Base-by-base conservation (phyloP, 345 rosid genomes). In the Arabidopsis arenosa region DNA sequence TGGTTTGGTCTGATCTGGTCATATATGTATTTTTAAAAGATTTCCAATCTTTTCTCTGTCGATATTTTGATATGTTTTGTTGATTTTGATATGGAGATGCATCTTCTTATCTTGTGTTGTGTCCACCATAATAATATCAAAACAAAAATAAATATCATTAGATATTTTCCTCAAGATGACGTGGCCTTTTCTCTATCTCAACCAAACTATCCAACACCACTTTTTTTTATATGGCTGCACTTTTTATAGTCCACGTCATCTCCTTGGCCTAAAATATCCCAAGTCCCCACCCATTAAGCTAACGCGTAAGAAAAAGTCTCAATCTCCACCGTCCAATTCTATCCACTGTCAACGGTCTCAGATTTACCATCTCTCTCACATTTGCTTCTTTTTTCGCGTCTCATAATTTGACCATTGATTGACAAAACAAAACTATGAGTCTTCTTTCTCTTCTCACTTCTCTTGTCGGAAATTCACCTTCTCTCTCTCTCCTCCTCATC, bases 141-240 rank as follows among this genome's bases (percentile, higher is more conserved):
- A 36, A 48, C 14, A 35, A 41, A 28, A 45, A 30, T 8, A 73
- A 62, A 64, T 51, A 60, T 65, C 66, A 4, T 0, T 7, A 15
- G 80, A 77, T 65, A 58, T 74, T 76, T 57, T 73, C 63, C 5
- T 10, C 0, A 13, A 56, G 1, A 37, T 83, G 89, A 85, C 91
- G 91, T 89, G 93, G 93, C 84, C 54, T 66, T 55, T 61, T 83
- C 82, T 78, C 69, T 60, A 84, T 86, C 93, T 82, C 89, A 79
- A 75, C 83, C 76, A 80, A 87, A 83, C 76, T 75, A 86, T 89
- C 90, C 75, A 78, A 78, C 36, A 57, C 65, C 30, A 62, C 66
- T 45, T 40, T 72, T 55, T 5, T 36, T 73, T 39, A 9, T 51
- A 7, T 26, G 1, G 49, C 72, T 53, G 63, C 84, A 63, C 83